Evolutionary conservation across 2,329 filamentous ascomycete genomes (phyloP), one percentile per base, ranked within the genome.

Genomic region (Epichloe amarillans): DNA sequence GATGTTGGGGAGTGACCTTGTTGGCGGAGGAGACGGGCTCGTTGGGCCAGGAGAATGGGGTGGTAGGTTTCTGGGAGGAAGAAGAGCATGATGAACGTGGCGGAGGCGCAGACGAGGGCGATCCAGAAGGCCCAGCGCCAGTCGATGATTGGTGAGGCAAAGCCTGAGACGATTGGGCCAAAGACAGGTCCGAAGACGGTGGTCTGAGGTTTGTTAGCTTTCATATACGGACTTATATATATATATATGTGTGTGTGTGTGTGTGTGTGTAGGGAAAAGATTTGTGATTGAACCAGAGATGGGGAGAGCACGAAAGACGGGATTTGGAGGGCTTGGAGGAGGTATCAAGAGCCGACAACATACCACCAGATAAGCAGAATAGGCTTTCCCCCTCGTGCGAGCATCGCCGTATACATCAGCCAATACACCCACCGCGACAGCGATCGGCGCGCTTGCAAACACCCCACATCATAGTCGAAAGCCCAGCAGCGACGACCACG

Each of bases 71-170:
- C 82, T 15, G 80, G 83, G 52, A 88, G 72, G 53, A 83, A 72
- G n/a, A 79, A 51, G 14, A 86, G 66, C 1, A 80, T 68, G 2
- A 81, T 62, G 64, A 83, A 72, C 1, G 81, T 82, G 0, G 66
- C 65, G 26, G 76, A 83, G 2, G 84, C 84, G 50, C 86, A 71
- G 17, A 89, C 84, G 15, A 86, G 69, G 14, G 71, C 82, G 23
- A 88, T 74, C 77, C 83, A 86, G 60, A 86, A 86, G 1, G 75
- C 67, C 84, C 83, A 87, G 41, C 79, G 73, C 84, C 83, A 87
- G 26, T 75, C 76, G 26, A 84, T 73, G 1, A 70, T 72, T 1
- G 70, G 61, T 1, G 77, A 70, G 39, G 78, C 74, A 64, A 76
- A 86, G 10, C 82, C 83, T 0, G 79, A 80, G 21, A 83, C 72